Evolutionary conservation across 2,329 filamentous ascomycete species (phyloP).

Genomic region (Sporothrix curviconia): DNA sequence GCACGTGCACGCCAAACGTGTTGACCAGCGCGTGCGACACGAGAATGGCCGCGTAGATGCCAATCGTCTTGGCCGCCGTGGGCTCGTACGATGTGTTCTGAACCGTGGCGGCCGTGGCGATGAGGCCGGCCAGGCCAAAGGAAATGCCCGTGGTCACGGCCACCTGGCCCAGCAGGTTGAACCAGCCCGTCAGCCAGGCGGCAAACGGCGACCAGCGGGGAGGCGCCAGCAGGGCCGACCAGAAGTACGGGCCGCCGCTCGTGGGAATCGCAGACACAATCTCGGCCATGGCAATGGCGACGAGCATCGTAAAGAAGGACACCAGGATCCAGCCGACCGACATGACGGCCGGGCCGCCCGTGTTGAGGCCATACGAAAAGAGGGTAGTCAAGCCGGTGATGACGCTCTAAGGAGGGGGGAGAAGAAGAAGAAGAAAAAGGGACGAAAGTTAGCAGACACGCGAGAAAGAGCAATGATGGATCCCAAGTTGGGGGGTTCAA

Average conservation of each 20-base stretch:
- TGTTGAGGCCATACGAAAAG: constrained; percentile 49
- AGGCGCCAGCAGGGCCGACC: constrained; percentile 51
- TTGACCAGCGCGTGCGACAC: constrained; percentile 49
- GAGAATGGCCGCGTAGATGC: constrained; percentile 53
- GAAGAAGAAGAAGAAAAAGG: neutral
- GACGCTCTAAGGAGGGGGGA: constrained; percentile 36
- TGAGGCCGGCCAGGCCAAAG: constrained; percentile 34
- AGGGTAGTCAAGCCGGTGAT: constrained; percentile 55
- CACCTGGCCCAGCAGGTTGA: constrained; percentile 36
- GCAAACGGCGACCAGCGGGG: constrained; percentile 32
- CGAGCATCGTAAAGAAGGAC: constrained; percentile 48
- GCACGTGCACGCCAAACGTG: constrained; percentile 49
- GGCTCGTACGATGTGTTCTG: constrained; percentile 32
- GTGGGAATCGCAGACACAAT: constrained; percentile 55
- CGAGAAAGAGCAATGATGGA: too few species aligned
- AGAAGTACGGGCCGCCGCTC: constrained; percentile 54
- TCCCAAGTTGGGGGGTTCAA: too few species aligned
- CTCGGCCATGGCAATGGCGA: constrained; percentile 51
- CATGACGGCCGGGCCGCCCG: constrained; percentile 51
- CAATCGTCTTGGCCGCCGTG: constrained; percentile 44
- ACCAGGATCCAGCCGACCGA: constrained; percentile 49
- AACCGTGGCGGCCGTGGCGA: constrained; percentile 32
- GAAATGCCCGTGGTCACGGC: constrained; percentile 38
- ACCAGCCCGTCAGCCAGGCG: constrained; percentile 37
- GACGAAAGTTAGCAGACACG: too few species aligned